phyloP scores from a whole-genome alignment of 2,329 filamentous ascomycete genomes.

The Penicillium concentricum region DNA sequence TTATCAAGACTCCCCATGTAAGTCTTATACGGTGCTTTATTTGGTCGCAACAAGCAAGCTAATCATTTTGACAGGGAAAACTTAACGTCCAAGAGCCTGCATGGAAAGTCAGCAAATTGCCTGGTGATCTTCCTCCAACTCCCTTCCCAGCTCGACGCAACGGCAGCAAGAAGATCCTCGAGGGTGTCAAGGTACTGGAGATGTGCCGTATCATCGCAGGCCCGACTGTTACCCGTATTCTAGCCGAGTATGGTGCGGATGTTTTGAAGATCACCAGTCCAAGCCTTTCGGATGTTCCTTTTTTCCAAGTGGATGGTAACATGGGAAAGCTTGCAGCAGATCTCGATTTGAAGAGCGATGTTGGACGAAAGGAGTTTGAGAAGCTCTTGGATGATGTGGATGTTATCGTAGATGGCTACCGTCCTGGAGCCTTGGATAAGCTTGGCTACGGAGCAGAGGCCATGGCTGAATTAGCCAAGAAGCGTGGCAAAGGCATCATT shows the following conservation, averaged over 20 bases:
- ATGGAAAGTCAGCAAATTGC: conserved; percentile 36
- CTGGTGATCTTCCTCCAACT: conserved; percentile 29
- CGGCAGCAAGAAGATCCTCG: conserved; percentile 41
- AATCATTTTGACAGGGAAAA: conserved; percentile 24
- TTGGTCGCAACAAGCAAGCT: not conserved
- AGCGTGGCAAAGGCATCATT: conserved; percentile 62
- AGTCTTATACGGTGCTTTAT: conserved; percentile 11
- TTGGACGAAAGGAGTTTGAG: conserved; percentile 58
- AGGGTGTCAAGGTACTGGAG: conserved; percentile 70
- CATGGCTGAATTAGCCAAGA: conserved; percentile 54
- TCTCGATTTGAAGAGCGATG: conserved; percentile 59
- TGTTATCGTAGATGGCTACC: conserved; percentile 68
- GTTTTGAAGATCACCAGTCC: conserved; percentile 71
- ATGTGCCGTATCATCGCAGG: conserved; percentile 74
- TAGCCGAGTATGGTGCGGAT: conserved; percentile 73
- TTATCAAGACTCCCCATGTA: conserved; percentile 57
- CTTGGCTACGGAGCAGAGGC: conserved; percentile 62
- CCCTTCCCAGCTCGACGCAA: conserved; percentile 32
- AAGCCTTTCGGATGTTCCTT: conserved; percentile 66
- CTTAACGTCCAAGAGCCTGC: conserved; percentile 37
- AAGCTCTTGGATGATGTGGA: conserved; percentile 62
- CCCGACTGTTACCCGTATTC: conserved; percentile 67
- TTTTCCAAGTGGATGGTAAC: conserved; percentile 72
- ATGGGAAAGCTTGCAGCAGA: conserved; percentile 68
- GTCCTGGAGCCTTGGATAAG: conserved; percentile 63